These are phyloP conservation scores for Calonectria pauciramosa DNA, from an alignment of 2,329 filamentous ascomycete genomes.

Conservation along the genomic window DNA sequence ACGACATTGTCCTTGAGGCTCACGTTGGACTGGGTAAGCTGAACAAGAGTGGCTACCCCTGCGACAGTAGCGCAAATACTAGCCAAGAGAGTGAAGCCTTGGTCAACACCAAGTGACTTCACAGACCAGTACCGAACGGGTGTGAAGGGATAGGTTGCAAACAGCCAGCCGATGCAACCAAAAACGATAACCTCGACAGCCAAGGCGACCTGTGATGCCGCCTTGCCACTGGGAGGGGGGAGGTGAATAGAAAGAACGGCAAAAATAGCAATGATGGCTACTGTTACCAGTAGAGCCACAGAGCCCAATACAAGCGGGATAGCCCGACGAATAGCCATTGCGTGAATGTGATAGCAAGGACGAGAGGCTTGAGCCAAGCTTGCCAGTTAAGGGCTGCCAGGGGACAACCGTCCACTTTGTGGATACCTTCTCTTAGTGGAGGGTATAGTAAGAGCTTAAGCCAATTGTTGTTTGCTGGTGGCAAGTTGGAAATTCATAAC, in stretches of 20 bases:
- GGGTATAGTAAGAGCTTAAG: background rate
- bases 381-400: slow-evolving; percentile 10
- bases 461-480: slow-evolving; percentile 1
- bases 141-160: slow-evolving; percentile 49
- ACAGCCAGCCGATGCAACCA: slow-evolving; percentile 45
- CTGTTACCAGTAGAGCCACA: slow-evolving; percentile 39
- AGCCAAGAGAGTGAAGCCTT: slow-evolving; percentile 51
- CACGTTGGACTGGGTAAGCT: slow-evolving; percentile 47
- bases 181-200: slow-evolving; percentile 47
- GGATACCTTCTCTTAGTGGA: background rate
- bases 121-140: slow-evolving; percentile 42
- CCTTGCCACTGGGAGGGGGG: slow-evolving; percentile 39
- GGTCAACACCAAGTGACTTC: slow-evolving; percentile 42
- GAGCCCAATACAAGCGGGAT: slow-evolving; percentile 38
- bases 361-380: slow-evolving; percentile 24
- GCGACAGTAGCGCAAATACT: slow-evolving; percentile 61
- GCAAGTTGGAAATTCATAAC: slow-evolving; percentile 16
- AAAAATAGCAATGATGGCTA: slow-evolving; percentile 37
- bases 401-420: slow-evolving; percentile 20
- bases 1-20: slow-evolving; percentile 28
- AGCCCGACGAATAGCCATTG: slow-evolving; percentile 34
- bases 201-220: slow-evolving; percentile 45
- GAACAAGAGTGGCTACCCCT: slow-evolving; percentile 60
- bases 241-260: slow-evolving; percentile 37
- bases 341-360: slow-evolving; percentile 19